A percentile compares a stretch with the other conserved stretches of the same genome.
Conservation (phyloP, 345 rosid genomes). For the Eucalyptus cloeziana region DNA sequence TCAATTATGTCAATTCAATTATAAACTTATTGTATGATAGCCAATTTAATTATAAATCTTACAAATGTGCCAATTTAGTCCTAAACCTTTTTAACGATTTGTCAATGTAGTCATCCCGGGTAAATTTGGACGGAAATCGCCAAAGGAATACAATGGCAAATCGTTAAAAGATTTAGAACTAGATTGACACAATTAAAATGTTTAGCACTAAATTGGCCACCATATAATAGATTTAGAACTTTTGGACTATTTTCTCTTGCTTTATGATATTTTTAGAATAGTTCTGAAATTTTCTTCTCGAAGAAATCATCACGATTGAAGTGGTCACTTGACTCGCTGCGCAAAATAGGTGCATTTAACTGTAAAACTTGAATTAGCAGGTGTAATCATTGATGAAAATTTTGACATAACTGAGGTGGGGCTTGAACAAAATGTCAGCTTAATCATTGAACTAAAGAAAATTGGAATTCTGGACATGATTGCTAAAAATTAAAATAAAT, state of each 20-base stretch:
- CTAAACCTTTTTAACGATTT: accelerated
- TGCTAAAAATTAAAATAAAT: background rate
- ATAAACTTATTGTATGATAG: too few species aligned
- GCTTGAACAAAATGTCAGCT: background rate
- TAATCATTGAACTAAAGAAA: background rate
- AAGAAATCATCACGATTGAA: background rate
- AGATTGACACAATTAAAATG: too few species aligned
- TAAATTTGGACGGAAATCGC: accelerated
- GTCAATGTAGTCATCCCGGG: accelerated
- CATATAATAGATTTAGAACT: too few species aligned
- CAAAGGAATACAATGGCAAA: background rate
- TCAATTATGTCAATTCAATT: too few species aligned
- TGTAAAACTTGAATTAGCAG: background rate
- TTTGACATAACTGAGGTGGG: background rate
- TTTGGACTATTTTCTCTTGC: background rate
- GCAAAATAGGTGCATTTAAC: background rate
- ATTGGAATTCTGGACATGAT: background rate
- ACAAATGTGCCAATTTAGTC: too few species aligned
- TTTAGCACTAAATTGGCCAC: too few species aligned
- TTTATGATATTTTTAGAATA: background rate
- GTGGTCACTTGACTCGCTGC: background rate
- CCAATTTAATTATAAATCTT: too few species aligned
- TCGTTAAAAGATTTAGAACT: too few species aligned
- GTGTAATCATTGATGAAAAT: background rate
- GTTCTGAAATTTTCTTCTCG: background rate